phyloP scores from a whole-genome alignment of 148 eudicot species.

The Vaccinium vitisidaea region DNA sequence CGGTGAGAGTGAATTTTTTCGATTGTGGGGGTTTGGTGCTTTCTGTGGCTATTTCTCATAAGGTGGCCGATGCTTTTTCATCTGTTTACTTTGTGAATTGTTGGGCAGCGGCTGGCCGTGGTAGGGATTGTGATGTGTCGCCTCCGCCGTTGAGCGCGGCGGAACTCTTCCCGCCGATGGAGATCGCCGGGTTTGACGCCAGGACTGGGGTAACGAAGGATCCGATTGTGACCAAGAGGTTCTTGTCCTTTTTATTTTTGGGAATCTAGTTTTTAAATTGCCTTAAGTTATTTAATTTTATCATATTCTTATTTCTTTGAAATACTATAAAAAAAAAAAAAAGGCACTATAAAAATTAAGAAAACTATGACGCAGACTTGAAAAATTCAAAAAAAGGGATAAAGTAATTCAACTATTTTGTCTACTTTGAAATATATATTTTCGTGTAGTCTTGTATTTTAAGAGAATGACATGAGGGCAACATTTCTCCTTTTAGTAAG shows the following conservation, averaged over 20 bases:
- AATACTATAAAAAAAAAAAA: too few species aligned
- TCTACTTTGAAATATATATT: too few species aligned
- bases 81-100: conserved; percentile 22
- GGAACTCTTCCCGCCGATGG: conserved; percentile 20
- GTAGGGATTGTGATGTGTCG: background rate
- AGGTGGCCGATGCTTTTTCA: conserved; percentile 32
- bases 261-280: background rate
- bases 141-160: conserved; percentile 6
- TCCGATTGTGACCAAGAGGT: conserved; percentile 23
- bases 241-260: background rate
- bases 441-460: too few species aligned
- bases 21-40: conserved; percentile 33
- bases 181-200: background rate
- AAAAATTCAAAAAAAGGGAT: too few species aligned
- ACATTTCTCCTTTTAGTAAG: too few species aligned
- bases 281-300: too few species aligned
- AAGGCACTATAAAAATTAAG: background rate
- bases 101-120: conserved; percentile 30
- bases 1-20: conserved; percentile 31
- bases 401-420: too few species aligned
- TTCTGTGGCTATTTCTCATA: conserved; percentile 23
- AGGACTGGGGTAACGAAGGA: conserved; percentile 5
- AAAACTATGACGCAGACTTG: background rate
- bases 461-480: too few species aligned
- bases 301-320: too few species aligned